A percentile compares a stretch with the other conserved stretches of the same genome.
phyloP scores from a whole-genome alignment of 805 yeast species.

The Brettanomyces custersianus region DNA sequence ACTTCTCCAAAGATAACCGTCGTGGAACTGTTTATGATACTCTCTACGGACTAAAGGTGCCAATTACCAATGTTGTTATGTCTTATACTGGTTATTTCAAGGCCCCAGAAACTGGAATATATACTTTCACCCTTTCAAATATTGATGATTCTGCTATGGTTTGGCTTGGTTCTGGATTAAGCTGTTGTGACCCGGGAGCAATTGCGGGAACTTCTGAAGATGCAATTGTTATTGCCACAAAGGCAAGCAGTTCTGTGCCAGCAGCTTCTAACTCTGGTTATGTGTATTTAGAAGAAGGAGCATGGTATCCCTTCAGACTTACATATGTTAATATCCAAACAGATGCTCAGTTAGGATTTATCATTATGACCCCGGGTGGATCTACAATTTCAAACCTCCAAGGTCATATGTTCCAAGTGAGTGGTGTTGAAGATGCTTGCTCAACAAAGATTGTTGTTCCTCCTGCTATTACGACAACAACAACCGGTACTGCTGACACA shows the following conservation, averaged over 20 bases:
- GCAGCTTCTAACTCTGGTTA: constrained; percentile 6
- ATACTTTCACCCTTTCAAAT: constrained; percentile 12
- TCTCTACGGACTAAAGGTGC: not conserved
- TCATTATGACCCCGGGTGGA: constrained; percentile 9
- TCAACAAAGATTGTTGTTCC: not conserved
- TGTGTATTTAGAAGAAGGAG: constrained; percentile 9
- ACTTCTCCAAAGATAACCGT: no score
- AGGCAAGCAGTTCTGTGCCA: not conserved
- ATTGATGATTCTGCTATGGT: constrained; percentile 27
- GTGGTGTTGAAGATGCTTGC: not conserved
- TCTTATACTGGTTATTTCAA: constrained; percentile 10
- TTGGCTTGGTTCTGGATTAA: constrained; percentile 23
- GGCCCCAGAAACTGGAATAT: constrained; percentile 23
- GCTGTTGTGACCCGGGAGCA: constrained; percentile 23
- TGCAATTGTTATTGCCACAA: constrained; percentile 6
- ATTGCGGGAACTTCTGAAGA: constrained; percentile 6
- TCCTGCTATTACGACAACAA: not conserved
- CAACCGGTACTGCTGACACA: not conserved
- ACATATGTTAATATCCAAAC: constrained; percentile 10
- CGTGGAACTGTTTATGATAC: no score
- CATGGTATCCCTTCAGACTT: constrained; percentile 13
- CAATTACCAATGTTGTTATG: not conserved
- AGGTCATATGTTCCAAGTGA: constrained; percentile 3
- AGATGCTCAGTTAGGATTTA: constrained; percentile 7
- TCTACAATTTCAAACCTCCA: not conserved